Evolutionary conservation across 371 early-diverging fungal genomes (phyloP).

Genomic region (Conidiobolus incongruus): DNA sequence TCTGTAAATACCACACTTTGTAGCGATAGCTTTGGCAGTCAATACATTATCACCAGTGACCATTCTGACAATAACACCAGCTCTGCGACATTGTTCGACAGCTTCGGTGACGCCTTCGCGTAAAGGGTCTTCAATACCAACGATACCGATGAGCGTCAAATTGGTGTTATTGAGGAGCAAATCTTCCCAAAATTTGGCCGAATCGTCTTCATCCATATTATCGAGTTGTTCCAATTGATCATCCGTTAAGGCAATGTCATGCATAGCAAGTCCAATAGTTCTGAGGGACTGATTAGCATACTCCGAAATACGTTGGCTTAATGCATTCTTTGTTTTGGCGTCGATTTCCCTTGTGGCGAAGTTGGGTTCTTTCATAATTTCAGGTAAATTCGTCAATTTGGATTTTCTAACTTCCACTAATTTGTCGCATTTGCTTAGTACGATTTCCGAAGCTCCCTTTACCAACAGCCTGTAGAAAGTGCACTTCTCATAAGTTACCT

Average conservation of each 20-base stretch:
- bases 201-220: constrained; percentile 14
- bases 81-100: constrained; percentile 32
- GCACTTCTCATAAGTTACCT: constrained; percentile 11
- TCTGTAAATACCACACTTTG: constrained; percentile 37
- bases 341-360: constrained; percentile 16
- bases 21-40: constrained; percentile 49
- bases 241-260: constrained; percentile 19
- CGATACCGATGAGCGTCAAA: constrained; percentile 31
- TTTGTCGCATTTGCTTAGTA: constrained; percentile 21
- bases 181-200: constrained; percentile 1
- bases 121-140: constrained; percentile 77
- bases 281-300: constrained; percentile 38
- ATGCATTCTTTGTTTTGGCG: constrained; percentile 12
- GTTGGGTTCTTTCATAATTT: too few species aligned
- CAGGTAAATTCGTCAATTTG: constrained; percentile 2
- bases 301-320: constrained; percentile 25
- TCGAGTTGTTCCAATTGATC: constrained; percentile 10
- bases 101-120: constrained; percentile 42
- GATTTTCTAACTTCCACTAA: not conserved
- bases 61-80: constrained; percentile 66
- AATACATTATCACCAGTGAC: constrained; percentile 61
- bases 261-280: constrained; percentile 42
- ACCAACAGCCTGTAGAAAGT: constrained; percentile 32
- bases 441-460: constrained; percentile 78
- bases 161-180: not conserved